Base-by-base conservation (phyloP, 441 rosid genomes). In the Erysimum cheiri region DNA sequence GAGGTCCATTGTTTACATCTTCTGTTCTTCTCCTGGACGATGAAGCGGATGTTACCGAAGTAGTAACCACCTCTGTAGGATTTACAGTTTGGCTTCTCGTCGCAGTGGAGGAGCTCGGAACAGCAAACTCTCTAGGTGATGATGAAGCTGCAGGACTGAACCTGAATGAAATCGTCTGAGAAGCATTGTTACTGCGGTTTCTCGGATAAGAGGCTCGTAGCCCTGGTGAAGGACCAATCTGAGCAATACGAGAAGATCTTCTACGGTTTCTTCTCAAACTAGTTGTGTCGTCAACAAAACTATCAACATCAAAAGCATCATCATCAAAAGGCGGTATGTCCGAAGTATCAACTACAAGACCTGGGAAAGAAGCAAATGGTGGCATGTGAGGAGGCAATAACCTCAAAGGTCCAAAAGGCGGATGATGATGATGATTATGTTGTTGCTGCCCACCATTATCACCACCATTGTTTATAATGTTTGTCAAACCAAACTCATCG, bases 321-420 rank as follows among this genome's bases (percentile, higher is more conserved):
- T 69, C 76, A 54, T 17, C 56, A 41, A 53, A 12, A 0, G 74
- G 36, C 10, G 70, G 46, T 26, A 14, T 55, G 14, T 56, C 85
- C n/a, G 80, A 78, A 54, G 81, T 77, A 74, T 81, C 84, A 68
- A 79, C 76, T 15, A 84, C 84, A 65, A 71, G 77, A 76, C 77
- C 77, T 13, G 83, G 55, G 49, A 84, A 81, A 48, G 83, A 55
- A 66, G 86, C 56, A 69, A 75, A 77, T 3, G 78, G 78, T 44
- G 83, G 72, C 58, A 82, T 57, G 17, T 83, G 70, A 64, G 80
- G 79, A 63, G 86, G 55, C 26, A 75, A 59, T 22, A 82, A 54
- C 62, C 83, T 80, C 59, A 83, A 81, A 49, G 79, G 63, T 67
- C 73, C 80, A 54, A 68, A 46, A 8, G 78, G 62, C 64, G 33